Conservation (phyloP, 345 rosid species). For the Trapa incisa region DNA sequence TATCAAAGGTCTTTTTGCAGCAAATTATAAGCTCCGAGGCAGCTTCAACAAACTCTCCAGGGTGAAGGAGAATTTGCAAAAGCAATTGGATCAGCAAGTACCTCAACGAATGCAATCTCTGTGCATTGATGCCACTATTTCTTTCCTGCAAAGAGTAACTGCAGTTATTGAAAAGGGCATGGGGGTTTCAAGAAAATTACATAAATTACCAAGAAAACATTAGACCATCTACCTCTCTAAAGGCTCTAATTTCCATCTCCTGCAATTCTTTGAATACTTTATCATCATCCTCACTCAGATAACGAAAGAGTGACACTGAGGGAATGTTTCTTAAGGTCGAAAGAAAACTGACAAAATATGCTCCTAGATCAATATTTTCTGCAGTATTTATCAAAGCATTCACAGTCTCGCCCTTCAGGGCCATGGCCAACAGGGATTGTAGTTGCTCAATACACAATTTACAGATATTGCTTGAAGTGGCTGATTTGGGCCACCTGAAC, state of each 20-base stretch:
- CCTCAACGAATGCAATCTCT: constrained; percentile 55
- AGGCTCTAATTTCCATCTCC: constrained; percentile 58
- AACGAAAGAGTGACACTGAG: constrained; percentile 76
- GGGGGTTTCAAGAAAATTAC: neutral
- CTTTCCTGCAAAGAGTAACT: constrained; percentile 52
- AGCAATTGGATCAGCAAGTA: constrained; percentile 70
- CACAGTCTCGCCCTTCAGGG: constrained; percentile 53
- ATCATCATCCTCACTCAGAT: constrained; percentile 67
- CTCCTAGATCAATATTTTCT: constrained; percentile 63
- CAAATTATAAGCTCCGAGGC: constrained; percentile 76
- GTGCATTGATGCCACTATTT: constrained; percentile 33
- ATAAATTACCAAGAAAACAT: neutral
- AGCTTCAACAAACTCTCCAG: constrained; percentile 68
- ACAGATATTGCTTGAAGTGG: constrained; percentile 65
- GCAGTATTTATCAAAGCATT: constrained; percentile 25
- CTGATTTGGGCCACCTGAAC: constrained; percentile 87
- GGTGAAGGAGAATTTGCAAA: constrained; percentile 79
- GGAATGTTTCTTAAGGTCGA: constrained; percentile 83
- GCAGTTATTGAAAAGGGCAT: neutral
- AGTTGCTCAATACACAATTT: constrained; percentile 83
- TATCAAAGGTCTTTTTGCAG: constrained; percentile 64
- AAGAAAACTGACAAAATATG: constrained; percentile 72
- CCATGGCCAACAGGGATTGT: constrained; percentile 60
- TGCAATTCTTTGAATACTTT: constrained; percentile 54
- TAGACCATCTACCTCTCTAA: constrained; percentile 42